These are phyloP conservation scores for Dactylellina sp. DNA, from an alignment of 2,329 filamentous ascomycete genomes.

Conservation along the genomic window DNA sequence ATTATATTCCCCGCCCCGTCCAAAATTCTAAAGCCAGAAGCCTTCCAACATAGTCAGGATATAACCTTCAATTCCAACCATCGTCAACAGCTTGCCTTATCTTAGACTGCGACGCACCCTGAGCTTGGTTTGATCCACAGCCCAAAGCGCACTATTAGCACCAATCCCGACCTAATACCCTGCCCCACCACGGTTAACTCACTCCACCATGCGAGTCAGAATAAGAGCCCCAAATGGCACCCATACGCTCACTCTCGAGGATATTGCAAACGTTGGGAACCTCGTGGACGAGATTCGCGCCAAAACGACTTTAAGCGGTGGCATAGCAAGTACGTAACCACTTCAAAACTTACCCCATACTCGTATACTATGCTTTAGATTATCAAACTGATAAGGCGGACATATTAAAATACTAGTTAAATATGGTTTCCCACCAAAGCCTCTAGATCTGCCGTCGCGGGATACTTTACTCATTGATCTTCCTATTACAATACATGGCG, in stretches of 20 bases:
- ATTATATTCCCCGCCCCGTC: not conserved
- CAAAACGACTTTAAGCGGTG: constrained; percentile 72
- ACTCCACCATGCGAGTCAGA: constrained; percentile 75
- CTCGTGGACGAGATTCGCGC: constrained; percentile 72
- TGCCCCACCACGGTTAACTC: constrained; percentile 28
- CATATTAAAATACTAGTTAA: constrained; percentile 70
- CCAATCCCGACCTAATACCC: constrained; percentile 2
- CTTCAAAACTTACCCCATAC: not conserved
- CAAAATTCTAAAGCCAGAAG: not conserved
- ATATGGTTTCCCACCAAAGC: constrained; percentile 83
- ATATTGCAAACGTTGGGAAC: constrained; percentile 74
- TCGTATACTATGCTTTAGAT: not conserved
- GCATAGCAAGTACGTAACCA: constrained; percentile 69
- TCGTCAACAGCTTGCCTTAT: not conserved
- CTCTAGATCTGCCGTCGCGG: constrained; percentile 70
- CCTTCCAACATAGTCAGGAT: not conserved
- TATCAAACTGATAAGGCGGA: constrained; percentile 3
- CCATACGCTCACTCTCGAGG: constrained; percentile 75
- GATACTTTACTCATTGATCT: constrained; percentile 69
- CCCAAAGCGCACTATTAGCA: constrained; percentile 42
- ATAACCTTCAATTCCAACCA: not conserved
- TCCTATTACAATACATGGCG: constrained; percentile 74
- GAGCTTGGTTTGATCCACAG: constrained; percentile 12
- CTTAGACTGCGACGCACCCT: not conserved
- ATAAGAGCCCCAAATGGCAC: constrained; percentile 80